Evolutionary conservation across 768 basidiomycete species (phyloP).

Genomic region (Lactarius evosmus): DNA sequence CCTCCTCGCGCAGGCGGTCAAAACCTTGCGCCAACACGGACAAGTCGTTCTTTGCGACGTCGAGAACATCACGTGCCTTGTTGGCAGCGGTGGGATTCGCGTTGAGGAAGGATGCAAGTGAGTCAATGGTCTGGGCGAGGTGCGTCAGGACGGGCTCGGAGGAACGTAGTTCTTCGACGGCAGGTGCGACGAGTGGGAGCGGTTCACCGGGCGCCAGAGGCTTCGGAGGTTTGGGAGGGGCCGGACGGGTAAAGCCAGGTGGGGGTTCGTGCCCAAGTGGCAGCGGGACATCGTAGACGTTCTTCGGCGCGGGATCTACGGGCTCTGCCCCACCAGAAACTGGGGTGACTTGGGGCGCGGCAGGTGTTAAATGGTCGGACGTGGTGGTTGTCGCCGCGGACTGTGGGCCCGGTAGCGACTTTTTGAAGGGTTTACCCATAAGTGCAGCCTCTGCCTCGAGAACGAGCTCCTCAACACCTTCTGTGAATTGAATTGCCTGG

Average conservation of each 20-base stretch:
- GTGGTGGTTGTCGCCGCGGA: slow-evolving; percentile 31
- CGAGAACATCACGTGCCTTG: slow-evolving; percentile 71
- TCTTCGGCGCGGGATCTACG: slow-evolving; percentile 32
- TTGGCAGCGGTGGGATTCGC: slow-evolving; percentile 63
- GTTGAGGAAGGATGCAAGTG: slow-evolving; percentile 79
- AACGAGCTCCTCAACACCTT: slow-evolving; percentile 66
- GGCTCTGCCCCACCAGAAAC: slow-evolving; percentile 24
- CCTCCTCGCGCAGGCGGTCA: slow-evolving; percentile 75
- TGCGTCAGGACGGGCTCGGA: slow-evolving; percentile 93
- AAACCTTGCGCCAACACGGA: slow-evolving; percentile 73
- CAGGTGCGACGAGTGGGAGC: slow-evolving; percentile 80
- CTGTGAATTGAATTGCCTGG: slow-evolving; percentile 50
- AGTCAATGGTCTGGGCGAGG: slow-evolving; percentile 89
- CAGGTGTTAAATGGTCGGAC: slow-evolving; percentile 30
- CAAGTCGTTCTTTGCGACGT: slow-evolving; percentile 77
- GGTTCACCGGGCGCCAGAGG: slow-evolving; percentile 37
- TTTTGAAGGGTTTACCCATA: slow-evolving; percentile 41
- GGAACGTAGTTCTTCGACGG: slow-evolving; percentile 62
- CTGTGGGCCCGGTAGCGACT: slow-evolving; percentile 14
- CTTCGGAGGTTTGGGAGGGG: slow-evolving; percentile 44
- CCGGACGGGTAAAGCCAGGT: slow-evolving; percentile 74
- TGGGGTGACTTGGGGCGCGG: slow-evolving; percentile 28
- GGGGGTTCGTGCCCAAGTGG: slow-evolving; percentile 96
- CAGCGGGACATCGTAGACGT: slow-evolving; percentile 65
- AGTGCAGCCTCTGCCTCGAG: slow-evolving; percentile 72